Evolutionary conservation across 116 monocot species (phyloP).

Genomic region (Trichopus zeylanicus): DNA sequence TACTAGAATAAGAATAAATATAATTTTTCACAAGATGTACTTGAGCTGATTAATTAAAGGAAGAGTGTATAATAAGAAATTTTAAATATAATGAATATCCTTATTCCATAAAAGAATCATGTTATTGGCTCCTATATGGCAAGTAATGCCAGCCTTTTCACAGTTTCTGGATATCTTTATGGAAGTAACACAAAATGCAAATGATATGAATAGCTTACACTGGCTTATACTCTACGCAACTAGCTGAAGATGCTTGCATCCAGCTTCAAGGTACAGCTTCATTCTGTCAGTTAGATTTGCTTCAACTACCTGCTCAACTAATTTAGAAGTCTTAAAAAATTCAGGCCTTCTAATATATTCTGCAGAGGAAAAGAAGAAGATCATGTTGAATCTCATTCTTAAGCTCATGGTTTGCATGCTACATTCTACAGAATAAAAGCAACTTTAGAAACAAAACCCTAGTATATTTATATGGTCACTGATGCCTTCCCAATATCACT

Average conservation of each 20-base stretch:
- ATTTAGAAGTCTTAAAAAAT: slow-evolving; percentile 22
- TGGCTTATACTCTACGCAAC: slow-evolving; percentile 40
- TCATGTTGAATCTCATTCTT: not conserved
- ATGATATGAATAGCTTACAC: slow-evolving; percentile 26
- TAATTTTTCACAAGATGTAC: too few species aligned
- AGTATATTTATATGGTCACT: not conserved
- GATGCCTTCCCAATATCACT: not conserved
- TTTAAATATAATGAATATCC: too few species aligned
- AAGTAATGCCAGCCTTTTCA: too few species aligned
- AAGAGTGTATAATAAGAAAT: too few species aligned
- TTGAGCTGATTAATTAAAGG: too few species aligned
- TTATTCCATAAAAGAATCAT: too few species aligned
- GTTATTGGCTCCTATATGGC: too few species aligned
- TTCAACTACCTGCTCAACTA: slow-evolving; percentile 28
- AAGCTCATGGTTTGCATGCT: not conserved
- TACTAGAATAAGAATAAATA: too few species aligned
- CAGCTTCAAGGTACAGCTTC: slow-evolving; percentile 56
- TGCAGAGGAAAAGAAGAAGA: slow-evolving; percentile 6
- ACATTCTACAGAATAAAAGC: not conserved
- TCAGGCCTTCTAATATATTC: slow-evolving; percentile 46
- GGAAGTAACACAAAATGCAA: not conserved
- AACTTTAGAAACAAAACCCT: not conserved
- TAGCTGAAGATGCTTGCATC: slow-evolving; percentile 25
- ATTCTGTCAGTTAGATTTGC: slow-evolving; percentile 39
- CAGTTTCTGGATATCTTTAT: not conserved